phyloP scores from a whole-genome alignment of 164 flowering plant genomes.

The Aristolochia fimbriata region DNA sequence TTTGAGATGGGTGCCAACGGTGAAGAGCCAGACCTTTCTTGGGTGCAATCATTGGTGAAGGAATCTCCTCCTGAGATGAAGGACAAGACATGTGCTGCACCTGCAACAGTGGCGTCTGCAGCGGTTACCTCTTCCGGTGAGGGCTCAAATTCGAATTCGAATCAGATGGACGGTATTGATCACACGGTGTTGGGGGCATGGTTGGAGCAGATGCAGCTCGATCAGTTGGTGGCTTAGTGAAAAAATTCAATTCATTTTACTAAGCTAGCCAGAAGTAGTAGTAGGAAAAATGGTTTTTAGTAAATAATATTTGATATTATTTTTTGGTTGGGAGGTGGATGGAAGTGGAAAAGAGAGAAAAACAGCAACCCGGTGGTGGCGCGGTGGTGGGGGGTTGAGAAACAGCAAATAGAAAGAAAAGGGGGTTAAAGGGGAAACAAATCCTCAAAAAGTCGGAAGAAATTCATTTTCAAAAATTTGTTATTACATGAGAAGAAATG shows the following conservation, averaged over 20 bases:
- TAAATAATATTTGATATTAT: conserved; percentile 5
- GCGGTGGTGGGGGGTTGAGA: background rate
- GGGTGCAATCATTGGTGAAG: conserved; percentile 89
- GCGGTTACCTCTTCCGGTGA: conserved; percentile 9
- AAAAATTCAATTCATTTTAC: conserved; percentile 13
- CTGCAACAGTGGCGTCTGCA: conserved; percentile 6
- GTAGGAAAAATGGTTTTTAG: conserved; percentile 4
- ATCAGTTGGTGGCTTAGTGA: conserved; percentile 64
- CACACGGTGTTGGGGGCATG: conserved; percentile 66
- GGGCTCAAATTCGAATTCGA: conserved; percentile 17
- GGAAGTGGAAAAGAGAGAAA: background rate
- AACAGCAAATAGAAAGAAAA: background rate
- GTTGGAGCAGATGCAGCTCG: conserved; percentile 92
- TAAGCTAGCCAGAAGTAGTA: conserved; percentile 1
- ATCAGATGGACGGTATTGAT: conserved; percentile 41
- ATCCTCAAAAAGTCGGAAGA: background rate
- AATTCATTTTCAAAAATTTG: conserved; percentile 10
- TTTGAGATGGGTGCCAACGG: conserved; percentile 51
- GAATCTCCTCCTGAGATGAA: conserved; percentile 75
- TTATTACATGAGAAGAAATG: conserved; percentile 7
- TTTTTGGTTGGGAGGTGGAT: conserved; percentile 14
- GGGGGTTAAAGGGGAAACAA: background rate
- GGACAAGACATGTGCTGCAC: conserved; percentile 28
- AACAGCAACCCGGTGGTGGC: background rate
- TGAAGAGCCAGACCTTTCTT: conserved; percentile 89